Evolutionary conservation across 2,329 filamentous ascomycete genomes (phyloP), one percentile per base, ranked within the genome.

Genomic region (Hypoxylon sp.): DNA sequence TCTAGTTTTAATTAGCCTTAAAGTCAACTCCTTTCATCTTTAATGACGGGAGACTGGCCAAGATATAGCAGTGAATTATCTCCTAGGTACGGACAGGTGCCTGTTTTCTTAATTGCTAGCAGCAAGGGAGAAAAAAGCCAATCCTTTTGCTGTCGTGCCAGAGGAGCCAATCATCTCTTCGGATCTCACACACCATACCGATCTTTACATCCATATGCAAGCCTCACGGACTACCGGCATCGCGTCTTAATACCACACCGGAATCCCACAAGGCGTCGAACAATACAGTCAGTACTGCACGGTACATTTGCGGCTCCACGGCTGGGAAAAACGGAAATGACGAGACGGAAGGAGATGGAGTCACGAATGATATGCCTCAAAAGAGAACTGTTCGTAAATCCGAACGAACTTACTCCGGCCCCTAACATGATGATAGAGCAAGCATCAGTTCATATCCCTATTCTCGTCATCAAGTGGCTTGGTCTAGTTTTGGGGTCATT

Each of bases 171-270:
- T 63, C 49, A 32, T 43, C 6, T 48, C 19, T 50, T 7, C 28
- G 34, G 32, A 60, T 63, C 49, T 49, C 41, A 38, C 56, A 38
- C n/a, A 53, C 21, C 23, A 46, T 45, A 60, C 50, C 55, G 59
- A 66, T 63, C 55, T 46, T 46, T 57, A 36, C 66, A 43, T 53
- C n/a, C 5, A 52, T 46, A 66, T 67, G 67, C 67, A 69, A 56
- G 51, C 56, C 51, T 58, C 21, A 9, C 46, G 60, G 60, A 63
- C 51, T 69, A 36, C 67, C 67, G 63, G 52, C 67, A 67, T 69
- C 43, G 28, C 19, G 14, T 32, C 34, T 38, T 21, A 21, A 49
- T 23, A 28, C 28, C 38, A 38, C 21, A 50, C 32, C 19, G 38
- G 17, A 21, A 43, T 43, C 21, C 38, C 38, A 41, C 36, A 17